These are phyloP conservation scores for Dictyostelium capitatum DNA, from an alignment of 78 protist genomes.

Conservation along the genomic window DNA sequence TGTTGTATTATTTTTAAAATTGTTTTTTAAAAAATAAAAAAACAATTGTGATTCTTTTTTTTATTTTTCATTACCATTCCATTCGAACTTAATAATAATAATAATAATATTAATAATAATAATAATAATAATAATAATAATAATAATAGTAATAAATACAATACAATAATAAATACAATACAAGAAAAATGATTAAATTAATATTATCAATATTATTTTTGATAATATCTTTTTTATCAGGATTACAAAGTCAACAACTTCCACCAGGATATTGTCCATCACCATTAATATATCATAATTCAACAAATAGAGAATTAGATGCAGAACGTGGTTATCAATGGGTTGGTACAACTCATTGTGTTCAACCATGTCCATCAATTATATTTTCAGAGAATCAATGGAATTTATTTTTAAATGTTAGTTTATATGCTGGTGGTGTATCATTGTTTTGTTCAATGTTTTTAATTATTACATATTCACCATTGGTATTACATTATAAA, in stretches of 20 bases:
- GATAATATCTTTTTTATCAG: background rate
- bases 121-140: no score
- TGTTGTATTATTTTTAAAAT: no score
- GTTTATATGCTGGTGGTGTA: background rate
- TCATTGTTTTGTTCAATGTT: background rate
- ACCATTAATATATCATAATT: constrained; percentile 25
- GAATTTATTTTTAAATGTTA: background rate
- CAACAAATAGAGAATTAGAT: constrained; percentile 24
- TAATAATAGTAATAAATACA: no score
- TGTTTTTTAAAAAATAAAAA: no score
- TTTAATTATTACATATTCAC: background rate
- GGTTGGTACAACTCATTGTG: constrained; percentile 5
- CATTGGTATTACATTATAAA: background rate
- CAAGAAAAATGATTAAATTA: background rate
- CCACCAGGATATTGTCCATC: constrained; percentile 22
- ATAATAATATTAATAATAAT: no score
- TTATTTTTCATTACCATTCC: no score
- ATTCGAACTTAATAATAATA: no score
- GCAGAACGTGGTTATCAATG: background rate
- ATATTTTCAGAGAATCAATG: background rate
- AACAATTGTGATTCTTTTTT: no score
- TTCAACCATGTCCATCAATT: background rate
- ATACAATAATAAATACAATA: no score
- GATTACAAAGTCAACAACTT: background rate
- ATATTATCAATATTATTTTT: background rate